A percentile compares a stretch with the other conserved stretches of the same genome.
Evolutionary conservation across 805 yeast species (phyloP).

Genomic region (Myxozyma geophila): DNA sequence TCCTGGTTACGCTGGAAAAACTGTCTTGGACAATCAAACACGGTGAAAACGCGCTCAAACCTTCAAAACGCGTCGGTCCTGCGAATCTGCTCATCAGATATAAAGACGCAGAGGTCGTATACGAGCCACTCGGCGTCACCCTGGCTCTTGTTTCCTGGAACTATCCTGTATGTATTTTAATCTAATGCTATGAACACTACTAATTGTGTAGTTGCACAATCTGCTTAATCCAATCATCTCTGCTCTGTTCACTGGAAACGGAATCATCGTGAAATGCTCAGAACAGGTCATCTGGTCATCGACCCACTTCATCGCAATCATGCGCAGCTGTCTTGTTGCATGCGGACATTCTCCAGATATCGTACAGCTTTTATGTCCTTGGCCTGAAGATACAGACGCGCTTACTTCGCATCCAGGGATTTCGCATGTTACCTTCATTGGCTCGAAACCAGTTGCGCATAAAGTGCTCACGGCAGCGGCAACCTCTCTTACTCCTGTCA

Average conservation of each 20-base stretch:
- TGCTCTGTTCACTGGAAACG: constrained; percentile 87
- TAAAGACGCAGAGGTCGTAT: constrained; percentile 90
- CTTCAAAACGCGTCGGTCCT: constrained; percentile 84
- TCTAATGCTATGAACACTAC: background rate
- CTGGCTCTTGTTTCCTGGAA: constrained; percentile 96
- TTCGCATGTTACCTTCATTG: constrained; percentile 91
- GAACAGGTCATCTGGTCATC: constrained; percentile 97
- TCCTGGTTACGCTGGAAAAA: constrained; percentile 92
- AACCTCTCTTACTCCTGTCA: constrained; percentile 87
- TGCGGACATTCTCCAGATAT: constrained; percentile 80
- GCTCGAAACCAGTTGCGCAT: constrained; percentile 94
- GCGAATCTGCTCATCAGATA: constrained; percentile 77
- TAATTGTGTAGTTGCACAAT: constrained; percentile 64
- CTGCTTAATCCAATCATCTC: constrained; percentile 91
- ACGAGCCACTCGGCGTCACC: constrained; percentile 89
- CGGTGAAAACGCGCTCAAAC: constrained; percentile 73
- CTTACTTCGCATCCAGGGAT: constrained; percentile 83
- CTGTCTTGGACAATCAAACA: constrained; percentile 84
- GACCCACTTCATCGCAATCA: constrained; percentile 70
- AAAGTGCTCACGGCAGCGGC: constrained; percentile 83
- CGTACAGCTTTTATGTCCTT: constrained; percentile 85
- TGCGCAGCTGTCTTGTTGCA: constrained; percentile 69
- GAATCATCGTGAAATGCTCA: constrained; percentile 88
- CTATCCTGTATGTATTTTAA: constrained; percentile 59
- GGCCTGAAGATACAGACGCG: constrained; percentile 86